Evolutionary conservation across 192 early-diverging fungal species (phyloP).

Genomic region (Diversispora epigaea): DNA sequence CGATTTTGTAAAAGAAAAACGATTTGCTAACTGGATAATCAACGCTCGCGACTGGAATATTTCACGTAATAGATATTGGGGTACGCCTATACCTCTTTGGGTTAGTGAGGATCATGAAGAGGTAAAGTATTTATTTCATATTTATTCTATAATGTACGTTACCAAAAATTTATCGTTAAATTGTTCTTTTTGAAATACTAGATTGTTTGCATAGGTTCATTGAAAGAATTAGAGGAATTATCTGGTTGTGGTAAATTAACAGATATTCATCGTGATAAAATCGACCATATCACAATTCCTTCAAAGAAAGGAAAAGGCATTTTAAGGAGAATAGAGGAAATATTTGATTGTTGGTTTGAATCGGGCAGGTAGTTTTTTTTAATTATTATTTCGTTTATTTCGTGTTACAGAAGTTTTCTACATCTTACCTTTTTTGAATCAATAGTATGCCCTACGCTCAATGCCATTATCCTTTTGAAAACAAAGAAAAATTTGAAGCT

Average conservation of each 20-base stretch:
- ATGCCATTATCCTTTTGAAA: slow-evolving; percentile 99
- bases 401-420: not conserved
- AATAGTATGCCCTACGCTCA: slow-evolving; percentile 98
- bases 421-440: not conserved
- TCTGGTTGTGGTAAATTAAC: slow-evolving; percentile 82
- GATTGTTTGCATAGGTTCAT: slow-evolving; percentile 86
- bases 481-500: slow-evolving; percentile 79
- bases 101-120: slow-evolving; percentile 89
- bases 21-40: slow-evolving; percentile 96
- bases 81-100: slow-evolving; percentile 99
- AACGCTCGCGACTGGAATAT: slow-evolving; percentile 97
- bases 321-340: slow-evolving; percentile 88
- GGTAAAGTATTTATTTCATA: slow-evolving; percentile 26
- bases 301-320: slow-evolving; percentile 83
- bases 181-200: not conserved
- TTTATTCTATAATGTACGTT: too few relatives aligned
- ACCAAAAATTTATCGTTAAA: too few relatives aligned
- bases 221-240: slow-evolving; percentile 85
- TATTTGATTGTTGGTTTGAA: slow-evolving; percentile 99
- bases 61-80: slow-evolving; percentile 98
- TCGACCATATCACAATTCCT: slow-evolving; percentile 96
- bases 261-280: slow-evolving; percentile 95
- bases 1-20: slow-evolving; percentile 92
- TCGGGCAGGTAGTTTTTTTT: slow-evolving; percentile 53
- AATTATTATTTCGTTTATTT: not conserved